Conservation (phyloP, 225 moss, liverwort and hornwort genomes). For the Asterella californica region DNA sequence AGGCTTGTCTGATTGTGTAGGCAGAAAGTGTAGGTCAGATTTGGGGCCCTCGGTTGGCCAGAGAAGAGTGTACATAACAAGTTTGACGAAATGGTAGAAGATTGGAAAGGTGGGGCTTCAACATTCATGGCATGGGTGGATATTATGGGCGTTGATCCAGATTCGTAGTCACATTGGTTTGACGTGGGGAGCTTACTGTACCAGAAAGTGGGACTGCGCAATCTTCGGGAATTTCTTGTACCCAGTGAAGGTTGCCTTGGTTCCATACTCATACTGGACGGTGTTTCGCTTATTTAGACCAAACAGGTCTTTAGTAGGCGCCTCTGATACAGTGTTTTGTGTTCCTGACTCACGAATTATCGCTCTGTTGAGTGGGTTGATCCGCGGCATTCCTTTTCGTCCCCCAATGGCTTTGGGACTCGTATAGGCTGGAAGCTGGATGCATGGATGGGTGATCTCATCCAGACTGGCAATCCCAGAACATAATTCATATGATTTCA, state of each 20-base stretch:
- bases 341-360: slow-evolving; percentile 2
- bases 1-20: slow-evolving; percentile 55
- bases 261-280: slow-evolving; percentile 48
- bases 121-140: slow-evolving; percentile 29
- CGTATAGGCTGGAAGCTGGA: background rate
- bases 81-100: slow-evolving; percentile 57
- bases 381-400: background rate
- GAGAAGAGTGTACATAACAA: slow-evolving; percentile 83
- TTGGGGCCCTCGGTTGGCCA: slow-evolving; percentile 47
- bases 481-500: background rate
- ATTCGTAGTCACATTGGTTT: slow-evolving; percentile 33
- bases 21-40: slow-evolving; percentile 50
- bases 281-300: slow-evolving; percentile 24
- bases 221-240: slow-evolving; percentile 29
- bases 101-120: slow-evolving; percentile 26
- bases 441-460: background rate
- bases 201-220: slow-evolving; percentile 34
- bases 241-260: slow-evolving; percentile 57
- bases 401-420: background rate
- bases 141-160: slow-evolving; percentile 31
- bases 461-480: background rate
- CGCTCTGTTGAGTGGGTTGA: slow-evolving; percentile 2
- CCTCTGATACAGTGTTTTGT: slow-evolving; percentile 3
- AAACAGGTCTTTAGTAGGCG: slow-evolving; percentile 18
- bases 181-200: slow-evolving; percentile 37